Evolutionary conservation across 2,329 filamentous ascomycete species (phyloP).

Genomic region (Moelleriella libera): DNA sequence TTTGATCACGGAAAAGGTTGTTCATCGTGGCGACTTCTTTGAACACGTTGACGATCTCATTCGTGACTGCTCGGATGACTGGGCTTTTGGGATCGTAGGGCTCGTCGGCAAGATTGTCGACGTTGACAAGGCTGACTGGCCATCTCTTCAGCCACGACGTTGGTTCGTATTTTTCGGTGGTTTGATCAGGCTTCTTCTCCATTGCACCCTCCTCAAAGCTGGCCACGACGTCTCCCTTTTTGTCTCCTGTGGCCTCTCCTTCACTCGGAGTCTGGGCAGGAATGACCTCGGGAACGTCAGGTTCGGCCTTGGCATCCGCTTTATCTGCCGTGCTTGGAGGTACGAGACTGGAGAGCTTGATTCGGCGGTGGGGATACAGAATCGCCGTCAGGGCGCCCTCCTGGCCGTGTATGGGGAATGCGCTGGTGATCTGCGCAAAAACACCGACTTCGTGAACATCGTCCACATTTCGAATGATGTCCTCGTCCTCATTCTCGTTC

Average conservation of each 20-base stretch:
- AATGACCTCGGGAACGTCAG: constrained; percentile 42
- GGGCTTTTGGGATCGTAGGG: constrained; percentile 81
- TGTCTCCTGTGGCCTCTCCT: constrained; percentile 43
- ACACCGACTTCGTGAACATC: constrained; percentile 95
- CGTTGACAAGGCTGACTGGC: constrained; percentile 85
- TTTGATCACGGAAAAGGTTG: constrained; percentile 89
- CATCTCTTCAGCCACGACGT: constrained; percentile 86
- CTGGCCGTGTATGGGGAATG: constrained; percentile 81
- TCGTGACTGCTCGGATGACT: constrained; percentile 81
- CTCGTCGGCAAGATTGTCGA: constrained; percentile 83
- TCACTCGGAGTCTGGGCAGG: constrained; percentile 33
- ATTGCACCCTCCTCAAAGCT: constrained; percentile 81
- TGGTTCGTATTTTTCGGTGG: constrained; percentile 57
- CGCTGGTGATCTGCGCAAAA: constrained; percentile 94
- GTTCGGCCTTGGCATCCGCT: constrained; percentile 31
- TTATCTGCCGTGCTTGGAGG: constrained; percentile 47
- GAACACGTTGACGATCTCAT: constrained; percentile 97
- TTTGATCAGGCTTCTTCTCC: constrained; percentile 38
- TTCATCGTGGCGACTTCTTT: constrained; percentile 94
- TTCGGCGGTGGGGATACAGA: constrained; percentile 87
- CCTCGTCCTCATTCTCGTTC: constrained; percentile 85
- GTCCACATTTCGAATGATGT: constrained; percentile 77
- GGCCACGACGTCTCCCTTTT: constrained; percentile 86
- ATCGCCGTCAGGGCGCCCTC: constrained; percentile 81
- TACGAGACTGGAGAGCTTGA: constrained; percentile 74